Conservation (phyloP, 176 grass and related monocot species). For the Lolium multiflorum region DNA sequence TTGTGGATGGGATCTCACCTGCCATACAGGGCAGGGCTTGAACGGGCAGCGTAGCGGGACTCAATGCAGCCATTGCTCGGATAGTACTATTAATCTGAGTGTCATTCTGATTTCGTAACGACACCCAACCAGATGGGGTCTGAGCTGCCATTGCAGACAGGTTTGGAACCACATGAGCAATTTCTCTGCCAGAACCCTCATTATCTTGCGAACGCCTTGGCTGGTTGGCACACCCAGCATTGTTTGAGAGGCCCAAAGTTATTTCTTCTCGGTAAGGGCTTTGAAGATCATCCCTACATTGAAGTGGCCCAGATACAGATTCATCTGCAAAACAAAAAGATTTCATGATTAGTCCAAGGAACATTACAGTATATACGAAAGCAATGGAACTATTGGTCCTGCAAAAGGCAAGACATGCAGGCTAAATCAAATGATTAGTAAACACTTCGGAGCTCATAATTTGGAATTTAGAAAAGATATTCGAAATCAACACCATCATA, state of each 20-base stretch:
- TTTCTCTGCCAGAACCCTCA: not conserved
- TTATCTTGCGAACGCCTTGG: not conserved
- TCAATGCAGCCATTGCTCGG: not conserved
- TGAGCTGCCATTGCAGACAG: not conserved
- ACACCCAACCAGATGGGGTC: not conserved
- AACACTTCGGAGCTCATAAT: not conserved
- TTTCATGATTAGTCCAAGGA: not conserved
- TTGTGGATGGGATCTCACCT: not conserved
- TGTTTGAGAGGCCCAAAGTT: not conserved
- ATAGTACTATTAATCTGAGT: not conserved
- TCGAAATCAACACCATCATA: not conserved
- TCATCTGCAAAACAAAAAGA: conserved; percentile 35
- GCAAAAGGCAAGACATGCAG: not conserved
- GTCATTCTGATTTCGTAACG: not conserved
- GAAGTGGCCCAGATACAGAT: conserved; percentile 14
- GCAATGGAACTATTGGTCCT: not conserved
- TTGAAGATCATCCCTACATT: conserved; percentile 15
- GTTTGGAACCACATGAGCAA: not conserved
- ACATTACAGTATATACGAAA: not conserved
- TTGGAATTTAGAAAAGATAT: not conserved
- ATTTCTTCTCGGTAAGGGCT: conserved; percentile 14
- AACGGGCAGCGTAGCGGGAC: not conserved
- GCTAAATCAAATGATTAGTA: not conserved
- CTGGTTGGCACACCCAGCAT: conserved; percentile 2
- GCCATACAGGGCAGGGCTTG: not conserved